Evolutionary conservation across 352 stramenopile species (phyloP).

Genomic region (Phytophthora foliorum): DNA sequence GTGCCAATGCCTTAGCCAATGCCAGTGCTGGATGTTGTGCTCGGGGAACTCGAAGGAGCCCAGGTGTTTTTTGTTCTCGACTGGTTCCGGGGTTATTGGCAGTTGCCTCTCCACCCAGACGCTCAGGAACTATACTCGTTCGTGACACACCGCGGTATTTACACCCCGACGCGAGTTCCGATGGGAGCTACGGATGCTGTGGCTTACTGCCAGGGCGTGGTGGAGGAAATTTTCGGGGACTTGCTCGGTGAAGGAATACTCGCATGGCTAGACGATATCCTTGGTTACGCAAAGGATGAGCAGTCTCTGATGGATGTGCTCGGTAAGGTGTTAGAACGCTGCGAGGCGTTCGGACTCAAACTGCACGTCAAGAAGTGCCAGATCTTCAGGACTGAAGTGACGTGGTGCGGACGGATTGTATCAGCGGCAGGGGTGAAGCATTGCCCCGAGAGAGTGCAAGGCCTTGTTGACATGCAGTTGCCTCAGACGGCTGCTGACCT

Average conservation of each 20-base stretch:
- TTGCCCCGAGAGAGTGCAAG: conserved; percentile 30
- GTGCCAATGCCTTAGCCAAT: conserved; percentile 36
- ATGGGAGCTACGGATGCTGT: conserved; percentile 31
- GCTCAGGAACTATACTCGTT: conserved; percentile 33
- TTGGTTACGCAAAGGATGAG: conserved; percentile 23
- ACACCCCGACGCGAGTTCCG: conserved; percentile 28
- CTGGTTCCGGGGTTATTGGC: conserved; percentile 43
- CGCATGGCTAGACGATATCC: conserved; percentile 41
- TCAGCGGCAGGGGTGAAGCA: conserved; percentile 28
- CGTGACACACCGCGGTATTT: conserved; percentile 32
- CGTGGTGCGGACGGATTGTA: conserved; percentile 38
- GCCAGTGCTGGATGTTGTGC: conserved; percentile 20
- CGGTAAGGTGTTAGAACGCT: conserved; percentile 13
- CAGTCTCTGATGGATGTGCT: conserved; percentile 29
- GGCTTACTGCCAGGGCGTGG: conserved; percentile 30
- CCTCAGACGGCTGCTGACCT: conserved; percentile 33
- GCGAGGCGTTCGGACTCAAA: conserved; percentile 41
- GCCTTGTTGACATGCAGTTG: conserved; percentile 29
- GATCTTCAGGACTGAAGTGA: conserved; percentile 32
- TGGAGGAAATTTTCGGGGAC: conserved; percentile 31
- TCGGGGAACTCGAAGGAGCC: conserved; percentile 17
- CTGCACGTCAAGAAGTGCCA: conserved; percentile 44
- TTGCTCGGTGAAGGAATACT: conserved; percentile 30
- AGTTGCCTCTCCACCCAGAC: conserved; percentile 26
- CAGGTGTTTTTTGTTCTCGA: conserved; percentile 33